Evolutionary conservation across 2,329 filamentous ascomycete genomes (phyloP).

Genomic region (Ophiostoma ips): DNA sequence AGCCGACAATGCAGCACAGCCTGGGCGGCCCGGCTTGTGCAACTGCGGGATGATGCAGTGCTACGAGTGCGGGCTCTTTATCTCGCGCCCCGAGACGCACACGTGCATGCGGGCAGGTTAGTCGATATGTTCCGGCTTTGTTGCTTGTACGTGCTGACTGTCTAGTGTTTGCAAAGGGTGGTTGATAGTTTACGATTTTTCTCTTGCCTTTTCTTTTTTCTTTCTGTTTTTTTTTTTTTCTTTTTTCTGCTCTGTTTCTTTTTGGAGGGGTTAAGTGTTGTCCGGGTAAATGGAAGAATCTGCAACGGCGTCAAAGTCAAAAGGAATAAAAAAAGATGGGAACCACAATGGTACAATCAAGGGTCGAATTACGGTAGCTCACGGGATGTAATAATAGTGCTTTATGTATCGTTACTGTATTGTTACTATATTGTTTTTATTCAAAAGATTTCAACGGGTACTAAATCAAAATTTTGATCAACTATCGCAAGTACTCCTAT

Average conservation of each 20-base stretch:
- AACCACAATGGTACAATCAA: no score
- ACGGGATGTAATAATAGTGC: no score
- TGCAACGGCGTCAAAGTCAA: no score
- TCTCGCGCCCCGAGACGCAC: slow-evolving; percentile 5
- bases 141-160: not conserved
- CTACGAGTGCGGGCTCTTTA: slow-evolving; percentile 5
- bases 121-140: not conserved
- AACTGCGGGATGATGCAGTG: slow-evolving; percentile 10
- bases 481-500: no score
- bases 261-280: not conserved
- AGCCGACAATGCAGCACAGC: not conserved
- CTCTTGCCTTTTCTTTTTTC: not conserved
- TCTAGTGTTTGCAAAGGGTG: not conserved
- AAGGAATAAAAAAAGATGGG: no score
- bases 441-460: no score
- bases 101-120: not conserved
- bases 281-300: no score
- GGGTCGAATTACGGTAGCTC: no score
- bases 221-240: not conserved
- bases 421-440: no score
- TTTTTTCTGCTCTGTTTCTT: not conserved
- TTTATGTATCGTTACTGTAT: no score
- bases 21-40: not conserved
- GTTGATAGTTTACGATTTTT: not conserved
- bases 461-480: no score